Base-by-base conservation (phyloP, 2,329 filamentous ascomycete genomes). In the Sclerotinia glacialis region DNA sequence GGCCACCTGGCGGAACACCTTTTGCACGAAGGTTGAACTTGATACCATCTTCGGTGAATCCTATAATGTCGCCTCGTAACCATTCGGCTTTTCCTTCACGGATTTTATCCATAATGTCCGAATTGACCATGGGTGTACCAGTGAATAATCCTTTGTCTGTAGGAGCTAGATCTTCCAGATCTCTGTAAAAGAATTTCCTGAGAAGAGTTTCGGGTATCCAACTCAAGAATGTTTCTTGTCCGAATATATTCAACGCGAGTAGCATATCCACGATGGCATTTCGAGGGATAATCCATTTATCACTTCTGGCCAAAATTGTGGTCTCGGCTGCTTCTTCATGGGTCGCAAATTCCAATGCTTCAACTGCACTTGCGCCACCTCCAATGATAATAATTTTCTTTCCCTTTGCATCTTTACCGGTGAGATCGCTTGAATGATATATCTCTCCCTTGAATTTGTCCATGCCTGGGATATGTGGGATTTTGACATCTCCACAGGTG, bases 271-370 rank as follows among this genome's bases (percentile, higher is more conserved):
- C 82, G 53, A 95, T 59, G 0, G 90, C 81, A 71, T 96, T 95
- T 11, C 92, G 85, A 0, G 92, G 92, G 63, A 94, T 93, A 69
- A 95, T 91, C 91, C 91, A 94, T 76, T 94, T 95, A 72, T 94
- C 91, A 18, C 87, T 90, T 28, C 92, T 84, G 0, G 91, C 86
- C 12, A 96, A 83, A 40, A 96, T 87, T 66, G 87, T 88, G 0
- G 89, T 88, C 73, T 91, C 86, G 9, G 81, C 79, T 0, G 91
- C 91, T 5, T 86, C 82, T 52, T 86, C 84, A 16, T 85, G 80
- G 14, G 88, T 84, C 0, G 90, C 90, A 72, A 92, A 96, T 74
- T 96, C 91, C 34, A 96, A 81, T 0, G 90, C 91, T 76, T 96
- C 91, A 5, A 96, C 88, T 3, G 91, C 92, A 64, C 88, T 91